Conservation (phyloP, 2,329 filamentous ascomycete genomes). For the Botrytis deweyae region DNA sequence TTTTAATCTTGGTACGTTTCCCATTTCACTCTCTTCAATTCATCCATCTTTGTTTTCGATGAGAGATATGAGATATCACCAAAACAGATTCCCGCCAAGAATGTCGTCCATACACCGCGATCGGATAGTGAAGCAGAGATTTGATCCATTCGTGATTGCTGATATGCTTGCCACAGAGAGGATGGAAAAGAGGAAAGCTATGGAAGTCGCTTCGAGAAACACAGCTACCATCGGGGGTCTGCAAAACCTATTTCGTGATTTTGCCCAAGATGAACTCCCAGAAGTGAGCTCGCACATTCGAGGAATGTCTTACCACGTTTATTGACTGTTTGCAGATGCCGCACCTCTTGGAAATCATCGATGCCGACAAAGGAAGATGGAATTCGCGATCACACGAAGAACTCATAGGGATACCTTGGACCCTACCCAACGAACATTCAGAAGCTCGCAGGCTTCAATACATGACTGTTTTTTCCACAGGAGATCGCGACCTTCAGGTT, state of each 20-base stretch:
- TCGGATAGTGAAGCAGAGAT: background rate
- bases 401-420: constrained; percentile 26
- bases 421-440: constrained; percentile 36
- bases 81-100: background rate
- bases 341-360: constrained; percentile 18
- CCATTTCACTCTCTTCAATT: background rate
- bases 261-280: constrained; percentile 18
- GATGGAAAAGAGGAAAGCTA: constrained; percentile 15
- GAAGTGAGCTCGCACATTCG: constrained; percentile 16
- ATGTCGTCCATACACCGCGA: constrained; percentile 12
- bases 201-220: constrained; percentile 3
- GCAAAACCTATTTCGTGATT: constrained; percentile 3
- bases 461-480: constrained; percentile 36
- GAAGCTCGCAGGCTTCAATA: constrained; percentile 38
- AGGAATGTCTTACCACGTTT: background rate
- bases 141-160: constrained; percentile 3
- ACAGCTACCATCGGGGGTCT: constrained; percentile 12
- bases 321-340: constrained; percentile 14
- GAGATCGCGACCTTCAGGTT: constrained; percentile 33
- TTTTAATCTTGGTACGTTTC: background rate
- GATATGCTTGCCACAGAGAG: background rate
- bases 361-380: constrained; percentile 5
- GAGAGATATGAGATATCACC: background rate
- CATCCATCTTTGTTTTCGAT: background rate
- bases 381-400: constrained; percentile 23